Percentiles rank a stretch among this genome's conserved stretches.
These are phyloP conservation scores for Nepenthes gracilis DNA, from an alignment of 148 eudicot genomes.

Conservation along the genomic window DNA sequence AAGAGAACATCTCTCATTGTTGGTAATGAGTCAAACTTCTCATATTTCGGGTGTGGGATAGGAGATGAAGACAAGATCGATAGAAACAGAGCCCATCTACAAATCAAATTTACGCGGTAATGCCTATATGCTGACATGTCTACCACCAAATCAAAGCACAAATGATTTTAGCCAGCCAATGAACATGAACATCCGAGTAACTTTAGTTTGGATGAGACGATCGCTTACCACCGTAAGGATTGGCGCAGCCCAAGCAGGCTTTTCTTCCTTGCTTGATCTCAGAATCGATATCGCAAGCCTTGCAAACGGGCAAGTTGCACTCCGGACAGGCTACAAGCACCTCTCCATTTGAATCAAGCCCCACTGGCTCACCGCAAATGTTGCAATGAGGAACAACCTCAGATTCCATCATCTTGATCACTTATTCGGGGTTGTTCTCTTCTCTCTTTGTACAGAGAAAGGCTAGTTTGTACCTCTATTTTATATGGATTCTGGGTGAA, in stretches of 20 bases:
- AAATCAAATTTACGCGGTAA: no score
- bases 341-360: slow-evolving; percentile 53
- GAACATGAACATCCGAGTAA: no score
- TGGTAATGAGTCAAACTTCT: no score
- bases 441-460: slow-evolving; percentile 9
- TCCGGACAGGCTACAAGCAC: slow-evolving; percentile 78
- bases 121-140: no score
- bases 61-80: no score
- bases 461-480: background rate
- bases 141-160: no score
- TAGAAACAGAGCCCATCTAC: no score
- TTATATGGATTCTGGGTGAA: background rate
- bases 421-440: background rate
- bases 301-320: slow-evolving; percentile 71
- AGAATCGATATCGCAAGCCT: slow-evolving; percentile 47
- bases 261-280: slow-evolving; percentile 72
- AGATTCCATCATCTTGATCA: slow-evolving; percentile 67
- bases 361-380: slow-evolving; percentile 74
- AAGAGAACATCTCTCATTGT: no score
- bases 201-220: background rate
- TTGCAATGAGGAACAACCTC: slow-evolving; percentile 48
- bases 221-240: slow-evolving; percentile 48
- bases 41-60: no score
- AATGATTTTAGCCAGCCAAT: no score
- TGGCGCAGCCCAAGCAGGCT: slow-evolving; percentile 56